Evolutionary conservation across 495 filamentous ascomycete genomes (phyloP).

Genomic region (Hypomontagnella submonticulosa): DNA sequence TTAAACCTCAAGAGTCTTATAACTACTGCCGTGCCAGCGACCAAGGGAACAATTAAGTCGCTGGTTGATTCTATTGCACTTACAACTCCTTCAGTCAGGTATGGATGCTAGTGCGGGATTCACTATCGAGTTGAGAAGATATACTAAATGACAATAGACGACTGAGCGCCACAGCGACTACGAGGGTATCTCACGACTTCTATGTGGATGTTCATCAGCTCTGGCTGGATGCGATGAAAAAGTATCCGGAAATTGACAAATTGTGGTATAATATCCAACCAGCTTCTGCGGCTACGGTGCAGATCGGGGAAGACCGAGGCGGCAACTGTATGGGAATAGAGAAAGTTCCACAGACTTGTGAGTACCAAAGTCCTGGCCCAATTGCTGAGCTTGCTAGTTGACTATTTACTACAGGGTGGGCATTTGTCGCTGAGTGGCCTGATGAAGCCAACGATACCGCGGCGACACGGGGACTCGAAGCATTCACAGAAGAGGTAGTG

Average conservation of each 20-base stretch:
- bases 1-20: conserved; percentile 16
- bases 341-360: conserved; percentile 6
- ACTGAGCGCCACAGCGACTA: too few relatives aligned
- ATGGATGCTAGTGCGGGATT: too few relatives aligned
- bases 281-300: not conserved
- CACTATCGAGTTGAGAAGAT: too few relatives aligned
- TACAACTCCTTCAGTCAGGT: too few relatives aligned
- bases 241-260: not conserved
- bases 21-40: conserved; percentile 9
- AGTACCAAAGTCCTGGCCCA: not conserved
- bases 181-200: too few relatives aligned
- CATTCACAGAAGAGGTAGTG: not conserved
- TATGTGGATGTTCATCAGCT: too few relatives aligned
- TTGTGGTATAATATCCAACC: conserved; percentile 7
- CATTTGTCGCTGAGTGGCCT: conserved; percentile 6
- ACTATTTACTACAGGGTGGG: not conserved
- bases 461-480: not conserved
- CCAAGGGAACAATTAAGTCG: conserved; percentile 20
- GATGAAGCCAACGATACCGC: not conserved
- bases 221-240: conserved; percentile 7
- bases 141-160: too few relatives aligned
- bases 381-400: not conserved
- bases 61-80: too few relatives aligned
- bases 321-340: conserved; percentile 10
- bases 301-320: conserved; percentile 8